phyloP scores from a whole-genome alignment of 345 rosid genomes.

The Murraya paniculata region DNA sequence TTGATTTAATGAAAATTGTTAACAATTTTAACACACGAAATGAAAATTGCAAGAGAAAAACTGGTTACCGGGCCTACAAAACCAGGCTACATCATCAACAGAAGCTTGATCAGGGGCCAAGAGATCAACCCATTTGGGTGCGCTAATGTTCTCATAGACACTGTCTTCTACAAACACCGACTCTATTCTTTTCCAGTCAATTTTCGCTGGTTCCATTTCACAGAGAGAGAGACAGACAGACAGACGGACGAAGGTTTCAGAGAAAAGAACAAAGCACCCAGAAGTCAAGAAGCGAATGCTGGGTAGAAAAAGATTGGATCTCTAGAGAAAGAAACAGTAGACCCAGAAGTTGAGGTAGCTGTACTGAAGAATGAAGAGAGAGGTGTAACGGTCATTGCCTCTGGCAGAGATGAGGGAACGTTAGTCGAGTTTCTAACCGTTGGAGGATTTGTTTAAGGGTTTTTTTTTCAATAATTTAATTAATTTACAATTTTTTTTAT shows the following conservation, averaged over 20 bases:
- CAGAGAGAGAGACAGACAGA: conserved; percentile 2
- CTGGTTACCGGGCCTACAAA: conserved; percentile 73
- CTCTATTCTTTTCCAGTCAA: conserved; percentile 84
- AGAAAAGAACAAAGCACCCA: conserved; percentile 19
- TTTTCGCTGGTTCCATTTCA: conserved; percentile 81
- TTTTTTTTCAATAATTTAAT: not conserved
- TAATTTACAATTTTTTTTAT: no score
- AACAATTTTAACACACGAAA: not conserved
- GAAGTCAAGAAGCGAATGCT: not conserved
- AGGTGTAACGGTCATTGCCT: conserved; percentile 36
- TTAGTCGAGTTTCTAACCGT: conserved; percentile 37
- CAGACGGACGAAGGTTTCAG: not conserved
- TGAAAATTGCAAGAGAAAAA: not conserved
- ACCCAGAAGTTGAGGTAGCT: not conserved
- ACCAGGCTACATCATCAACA: conserved; percentile 63
- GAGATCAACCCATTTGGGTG: conserved; percentile 92
- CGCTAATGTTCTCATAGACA: conserved; percentile 73
- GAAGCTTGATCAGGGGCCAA: conserved; percentile 33
- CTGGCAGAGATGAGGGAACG: conserved; percentile 11
- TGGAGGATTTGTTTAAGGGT: conserved; percentile 12
- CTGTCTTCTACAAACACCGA: conserved; percentile 67
- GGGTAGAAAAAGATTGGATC: not conserved
- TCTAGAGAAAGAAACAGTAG: not conserved
- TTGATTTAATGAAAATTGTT: not conserved
- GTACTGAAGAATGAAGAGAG: not conserved